Base-by-base conservation (phyloP, 768 basidiomycete species). In the Hericium rajendrae region DNA sequence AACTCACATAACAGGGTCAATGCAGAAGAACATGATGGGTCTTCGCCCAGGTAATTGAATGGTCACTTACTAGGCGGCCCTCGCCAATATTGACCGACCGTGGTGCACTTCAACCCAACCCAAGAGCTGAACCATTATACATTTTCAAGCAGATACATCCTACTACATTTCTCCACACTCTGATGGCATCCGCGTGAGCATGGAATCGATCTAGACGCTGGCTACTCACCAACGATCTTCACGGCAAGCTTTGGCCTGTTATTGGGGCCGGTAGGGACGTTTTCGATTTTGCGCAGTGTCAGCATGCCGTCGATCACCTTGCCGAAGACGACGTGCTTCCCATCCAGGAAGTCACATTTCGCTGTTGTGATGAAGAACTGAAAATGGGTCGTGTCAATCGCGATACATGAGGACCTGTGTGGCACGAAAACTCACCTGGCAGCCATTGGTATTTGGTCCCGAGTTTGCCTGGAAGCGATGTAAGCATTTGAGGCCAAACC, bases 291-390 rank as follows among this genome's bases (percentile, higher is more conserved):
- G 62, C 95, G 79, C 53, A 99, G 76, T 3, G 93, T 95, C 58
- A 99, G 81, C 88, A 98, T 91, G 24, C 92, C 92, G 57, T 97
- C 91, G 60, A 91, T 81, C 38, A 95, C 88, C 62, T 80, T 85
- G 6, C 93, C 93, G 65, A 97, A 97, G 2, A 94, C 92, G 63
- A 94, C 88, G 68, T 95, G 93, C 70, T 94, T 92, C 62, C 84
- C 91, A 68, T 99, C 94, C 48, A 99, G 81, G 72, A 98, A 98
- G 60, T 94, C 91, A 61, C 94, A 95, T 63, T 90, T 88, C 9
- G 84, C 91, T 1, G 91, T 94, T 0, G 97, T 99, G 68, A 99
- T 86, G 78, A 99, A 99, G 76, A 98, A 99, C 83, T 95, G 68
- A 16, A 60, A 10, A 43, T 2, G 38, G 56, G 13, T 4, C 37